Base-by-base conservation (phyloP, 495 filamentous ascomycete species). In the Aspergillus campestris region DNA sequence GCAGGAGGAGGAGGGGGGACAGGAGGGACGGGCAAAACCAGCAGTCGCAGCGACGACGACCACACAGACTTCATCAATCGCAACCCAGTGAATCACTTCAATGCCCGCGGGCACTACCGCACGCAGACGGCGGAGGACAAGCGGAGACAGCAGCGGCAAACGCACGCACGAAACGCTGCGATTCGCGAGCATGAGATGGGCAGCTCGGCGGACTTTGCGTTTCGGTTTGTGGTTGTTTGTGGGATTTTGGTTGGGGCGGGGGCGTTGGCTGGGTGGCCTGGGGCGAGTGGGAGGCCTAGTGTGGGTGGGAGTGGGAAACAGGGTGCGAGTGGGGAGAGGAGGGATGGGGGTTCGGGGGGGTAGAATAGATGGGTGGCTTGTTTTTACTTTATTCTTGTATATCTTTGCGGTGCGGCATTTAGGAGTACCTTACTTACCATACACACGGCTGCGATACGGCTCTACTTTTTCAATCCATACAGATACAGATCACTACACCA, bases 51-150 rank as follows among this genome's bases (percentile, higher is more conserved):
- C 34, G 58, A 56, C 35, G 71, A 61, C 51, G 74, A 61, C 63
- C 69, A 65, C 45, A 64, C 44, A 42, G 62, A 49, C 48, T 78
- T 62, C 51, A 73, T 72, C 52, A 38, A 64, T 38, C 52, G 75
- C 43, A 70, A 78, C 54, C 69, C 81, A 15, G 69, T 84, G 4
- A 63, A 72, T 52, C 73, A 86, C 73, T 84, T 81, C 37, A 75
- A 83, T 66, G 75, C 79, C 7, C 69, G 71, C 34, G 77, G 77
- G 12, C 87, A 94, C 64, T 83, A 81, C 50, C 70, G 78, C 48
- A 83, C 77, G 32, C 84, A 81, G 54, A 64, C 74, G 45, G 77
- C 80, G 40, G 74, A 87, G 58, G 78, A 84, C 61, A 60, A 60
- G 53, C 65, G 78, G 39, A 58, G 72, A 40, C 40, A 62, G 42